Evolutionary conservation across 2,329 filamentous ascomycete species (phyloP).

Genomic region (Dryadomyces quercus-mongolicae): DNA sequence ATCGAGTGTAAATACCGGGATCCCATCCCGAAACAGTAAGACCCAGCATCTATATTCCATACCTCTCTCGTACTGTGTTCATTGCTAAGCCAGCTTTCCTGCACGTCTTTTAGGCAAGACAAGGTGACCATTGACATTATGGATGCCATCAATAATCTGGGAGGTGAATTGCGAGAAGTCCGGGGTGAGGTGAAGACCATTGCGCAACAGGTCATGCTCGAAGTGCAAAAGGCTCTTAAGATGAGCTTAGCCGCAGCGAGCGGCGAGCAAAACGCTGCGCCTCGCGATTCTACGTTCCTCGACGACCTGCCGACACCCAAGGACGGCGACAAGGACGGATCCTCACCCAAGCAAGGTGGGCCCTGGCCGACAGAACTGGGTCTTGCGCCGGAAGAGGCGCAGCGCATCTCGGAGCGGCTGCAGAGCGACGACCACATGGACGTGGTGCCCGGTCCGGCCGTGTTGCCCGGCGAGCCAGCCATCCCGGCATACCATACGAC

Average conservation of each 20-base stretch:
- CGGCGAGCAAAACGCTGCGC: neutral
- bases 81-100: neutral
- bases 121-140: constrained; percentile 49
- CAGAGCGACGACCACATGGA: constrained; percentile 37
- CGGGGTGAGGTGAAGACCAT: neutral
- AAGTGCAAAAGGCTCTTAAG: neutral
- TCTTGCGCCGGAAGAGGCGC: constrained; percentile 17
- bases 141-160: constrained; percentile 34
- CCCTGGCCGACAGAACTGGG: constrained; percentile 3
- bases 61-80: neutral
- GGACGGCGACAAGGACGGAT: constrained; percentile 12
- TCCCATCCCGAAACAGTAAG: constrained; percentile 81
- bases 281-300: neutral
- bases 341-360: constrained; percentile 7
- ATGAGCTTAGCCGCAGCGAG: neutral
- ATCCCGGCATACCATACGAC: constrained; percentile 84
- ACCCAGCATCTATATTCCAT: constrained; percentile 13
- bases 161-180: neutral
- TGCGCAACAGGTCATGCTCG: neutral
- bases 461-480: constrained; percentile 48
- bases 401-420: constrained; percentile 21
- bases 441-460: constrained; percentile 32
- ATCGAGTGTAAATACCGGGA: constrained; percentile 81
- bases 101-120: constrained; percentile 47
- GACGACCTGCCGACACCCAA: neutral